Evolutionary conservation across 1,284 basidiomycete genomes (phyloP).

Genomic region (Cryptococcus sp.): DNA sequence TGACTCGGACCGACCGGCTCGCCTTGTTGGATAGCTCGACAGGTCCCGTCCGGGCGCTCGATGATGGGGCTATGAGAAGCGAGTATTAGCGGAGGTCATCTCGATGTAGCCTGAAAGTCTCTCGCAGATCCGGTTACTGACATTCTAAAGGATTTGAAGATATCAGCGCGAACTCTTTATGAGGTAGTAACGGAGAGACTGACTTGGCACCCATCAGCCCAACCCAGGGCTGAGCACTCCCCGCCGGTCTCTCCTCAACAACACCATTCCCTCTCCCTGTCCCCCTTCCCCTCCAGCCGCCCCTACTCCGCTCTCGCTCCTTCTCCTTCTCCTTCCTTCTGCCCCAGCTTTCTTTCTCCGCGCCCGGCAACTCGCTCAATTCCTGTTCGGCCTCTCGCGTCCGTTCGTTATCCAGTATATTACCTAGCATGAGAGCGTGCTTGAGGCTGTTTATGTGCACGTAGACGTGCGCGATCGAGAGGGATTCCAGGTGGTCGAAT

Average conservation of each 20-base stretch:
- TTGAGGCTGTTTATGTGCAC: constrained; percentile 86
- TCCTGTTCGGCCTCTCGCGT: constrained; percentile 52
- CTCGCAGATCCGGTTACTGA: neutral
- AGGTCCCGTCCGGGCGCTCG: constrained; percentile 67
- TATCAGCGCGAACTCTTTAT: neutral
- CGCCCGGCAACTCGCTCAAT: constrained; percentile 45
- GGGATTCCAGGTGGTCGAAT: constrained; percentile 81
- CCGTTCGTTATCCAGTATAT: constrained; percentile 58
- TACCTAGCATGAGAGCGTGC: constrained; percentile 78
- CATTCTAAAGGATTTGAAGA: constrained; percentile 5
- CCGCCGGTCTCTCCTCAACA: constrained; percentile 59
- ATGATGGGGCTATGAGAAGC: constrained; percentile 67
- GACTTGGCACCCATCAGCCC: constrained; percentile 84
- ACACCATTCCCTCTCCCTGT: constrained; percentile 11
- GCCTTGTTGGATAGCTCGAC: constrained; percentile 78
- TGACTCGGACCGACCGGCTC: constrained; percentile 69
- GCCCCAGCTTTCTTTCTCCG: constrained; percentile 12
- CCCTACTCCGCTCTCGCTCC: constrained; percentile 5
- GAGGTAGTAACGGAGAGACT: constrained; percentile 39
- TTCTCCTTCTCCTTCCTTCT: constrained; percentile 10
- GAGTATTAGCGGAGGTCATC: neutral
- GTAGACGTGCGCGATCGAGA: constrained; percentile 66
- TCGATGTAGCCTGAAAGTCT: neutral
- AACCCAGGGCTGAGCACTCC: constrained; percentile 84
- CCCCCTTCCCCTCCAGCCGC: constrained; percentile 6